phyloP scores from a whole-genome alignment of 164 flowering plant species.

The Vitis rupestris region DNA sequence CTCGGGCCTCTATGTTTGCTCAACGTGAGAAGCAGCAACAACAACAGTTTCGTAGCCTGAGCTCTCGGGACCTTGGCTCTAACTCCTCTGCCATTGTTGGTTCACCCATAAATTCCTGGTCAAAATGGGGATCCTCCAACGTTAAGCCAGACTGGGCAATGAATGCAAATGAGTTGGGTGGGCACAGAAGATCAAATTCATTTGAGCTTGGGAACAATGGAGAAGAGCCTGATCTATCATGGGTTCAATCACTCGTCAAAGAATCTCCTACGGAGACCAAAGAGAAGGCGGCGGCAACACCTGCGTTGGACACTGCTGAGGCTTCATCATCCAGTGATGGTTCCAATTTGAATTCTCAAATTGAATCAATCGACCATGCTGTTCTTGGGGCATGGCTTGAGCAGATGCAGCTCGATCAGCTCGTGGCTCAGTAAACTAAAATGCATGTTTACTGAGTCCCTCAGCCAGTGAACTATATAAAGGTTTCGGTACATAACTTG shows the following conservation, averaged over 20 bases:
- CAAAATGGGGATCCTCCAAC: conserved; percentile 73
- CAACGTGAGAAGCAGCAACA: conserved; percentile 63
- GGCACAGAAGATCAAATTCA: conserved; percentile 62
- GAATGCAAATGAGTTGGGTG: conserved; percentile 55
- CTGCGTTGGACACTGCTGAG: conserved; percentile 15
- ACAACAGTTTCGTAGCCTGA: conserved; percentile 74
- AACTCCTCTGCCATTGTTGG: conserved; percentile 39
- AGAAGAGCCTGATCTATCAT: conserved; percentile 91
- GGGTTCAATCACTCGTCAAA: conserved; percentile 91
- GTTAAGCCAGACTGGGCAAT: conserved; percentile 77
- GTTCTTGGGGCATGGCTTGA: conserved; percentile 82
- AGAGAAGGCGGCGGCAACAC: conserved; percentile 34
- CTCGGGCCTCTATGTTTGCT: conserved; percentile 58
- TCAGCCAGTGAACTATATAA: conserved; percentile 14
- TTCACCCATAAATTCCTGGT: conserved; percentile 51
- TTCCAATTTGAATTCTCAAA: conserved; percentile 29
- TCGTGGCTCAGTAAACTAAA: conserved; percentile 51
- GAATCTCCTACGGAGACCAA: conserved; percentile 80
- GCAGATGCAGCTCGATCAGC: conserved; percentile 92
- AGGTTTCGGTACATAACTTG: conserved; percentile 29
- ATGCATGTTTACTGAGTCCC: conserved; percentile 19
- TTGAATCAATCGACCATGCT: conserved; percentile 60
- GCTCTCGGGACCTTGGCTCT: conserved; percentile 78
- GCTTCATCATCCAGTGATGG: conserved; percentile 27
- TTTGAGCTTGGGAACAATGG: conserved; percentile 59